A percentile compares a stretch with the other conserved stretches of the same genome.
phyloP scores from a whole-genome alignment of 176 grass and related monocot species.

The Otatea glauca region DNA sequence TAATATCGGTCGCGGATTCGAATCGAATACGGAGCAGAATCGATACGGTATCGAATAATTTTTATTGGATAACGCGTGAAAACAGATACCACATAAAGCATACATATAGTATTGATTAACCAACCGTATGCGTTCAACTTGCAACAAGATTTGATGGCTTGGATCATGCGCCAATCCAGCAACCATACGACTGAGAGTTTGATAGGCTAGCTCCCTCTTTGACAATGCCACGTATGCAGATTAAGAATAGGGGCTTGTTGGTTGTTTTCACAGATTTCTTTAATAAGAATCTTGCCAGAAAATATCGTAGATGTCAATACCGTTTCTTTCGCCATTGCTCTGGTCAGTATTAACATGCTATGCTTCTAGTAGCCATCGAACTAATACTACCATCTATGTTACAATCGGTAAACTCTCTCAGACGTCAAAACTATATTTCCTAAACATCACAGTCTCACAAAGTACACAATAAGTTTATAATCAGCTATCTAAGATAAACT shows the following conservation, averaged over 20 bases:
- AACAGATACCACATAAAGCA: too few relatives aligned
- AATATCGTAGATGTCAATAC: neutral
- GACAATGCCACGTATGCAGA: neutral
- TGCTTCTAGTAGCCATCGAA: neutral
- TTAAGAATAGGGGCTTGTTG: neutral
- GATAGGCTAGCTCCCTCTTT: neutral
- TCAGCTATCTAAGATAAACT: too few relatives aligned
- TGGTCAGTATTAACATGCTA: neutral
- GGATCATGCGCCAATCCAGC: neutral
- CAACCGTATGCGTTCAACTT: too few relatives aligned
- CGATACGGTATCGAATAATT: too few relatives aligned
- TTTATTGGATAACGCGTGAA: too few relatives aligned
- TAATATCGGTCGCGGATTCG: too few relatives aligned
- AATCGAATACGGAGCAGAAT: too few relatives aligned
- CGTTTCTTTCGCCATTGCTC: neutral
- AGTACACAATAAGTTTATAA: neutral
- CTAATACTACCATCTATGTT: neutral
- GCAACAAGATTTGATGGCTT: neutral
- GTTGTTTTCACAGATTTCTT: neutral
- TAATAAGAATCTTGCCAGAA: neutral
- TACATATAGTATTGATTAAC: too few relatives aligned
- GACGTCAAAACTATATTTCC: neutral
- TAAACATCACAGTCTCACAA: too few relatives aligned
- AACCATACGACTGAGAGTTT: neutral
- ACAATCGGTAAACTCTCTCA: neutral